These are phyloP conservation scores for Phlebiopsis gigantea DNA, from an alignment of 768 basidiomycete genomes.

Conservation along the genomic window DNA sequence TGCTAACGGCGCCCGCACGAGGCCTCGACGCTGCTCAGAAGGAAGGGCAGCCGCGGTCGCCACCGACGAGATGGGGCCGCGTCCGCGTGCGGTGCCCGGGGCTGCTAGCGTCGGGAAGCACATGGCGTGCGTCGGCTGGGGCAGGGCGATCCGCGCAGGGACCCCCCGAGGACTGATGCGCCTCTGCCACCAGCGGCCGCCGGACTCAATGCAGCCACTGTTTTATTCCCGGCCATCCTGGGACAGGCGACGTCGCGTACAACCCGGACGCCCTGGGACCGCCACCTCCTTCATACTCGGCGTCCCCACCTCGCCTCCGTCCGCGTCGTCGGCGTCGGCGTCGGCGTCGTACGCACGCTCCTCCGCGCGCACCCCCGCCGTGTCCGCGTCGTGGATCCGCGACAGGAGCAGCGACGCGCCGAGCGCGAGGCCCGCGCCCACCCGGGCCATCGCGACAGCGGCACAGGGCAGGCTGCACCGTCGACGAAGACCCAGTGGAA, in stretches of 20 bases:
- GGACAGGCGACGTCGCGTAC: too few species aligned
- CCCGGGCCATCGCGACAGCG: constrained; percentile 32
- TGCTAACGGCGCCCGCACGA: background rate
- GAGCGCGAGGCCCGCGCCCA: constrained; percentile 43
- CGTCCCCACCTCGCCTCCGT: constrained; percentile 1
- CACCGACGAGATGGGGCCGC: too few species aligned
- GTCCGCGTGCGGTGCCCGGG: too few species aligned
- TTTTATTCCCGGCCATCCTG: background rate
- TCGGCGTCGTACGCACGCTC: background rate
- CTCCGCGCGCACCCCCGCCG: background rate
- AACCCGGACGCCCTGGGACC: too few species aligned
- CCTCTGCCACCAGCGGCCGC: background rate
- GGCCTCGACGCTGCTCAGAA: background rate
- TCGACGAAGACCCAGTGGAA: constrained; percentile 55
- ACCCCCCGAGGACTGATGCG: too few species aligned
- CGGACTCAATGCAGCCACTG: background rate
- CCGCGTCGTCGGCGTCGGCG: background rate
- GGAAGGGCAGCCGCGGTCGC: background rate
- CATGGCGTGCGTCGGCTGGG: too few species aligned
- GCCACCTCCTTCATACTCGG: background rate
- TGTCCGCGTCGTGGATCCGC: constrained; percentile 30
- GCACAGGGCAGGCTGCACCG: constrained; percentile 41
- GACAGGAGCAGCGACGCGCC: constrained; percentile 37
- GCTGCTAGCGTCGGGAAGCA: too few species aligned
- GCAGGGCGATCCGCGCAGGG: background rate